Base-by-base conservation (phyloP, 495 filamentous ascomycete genomes). In the Podospora sp. region DNA sequence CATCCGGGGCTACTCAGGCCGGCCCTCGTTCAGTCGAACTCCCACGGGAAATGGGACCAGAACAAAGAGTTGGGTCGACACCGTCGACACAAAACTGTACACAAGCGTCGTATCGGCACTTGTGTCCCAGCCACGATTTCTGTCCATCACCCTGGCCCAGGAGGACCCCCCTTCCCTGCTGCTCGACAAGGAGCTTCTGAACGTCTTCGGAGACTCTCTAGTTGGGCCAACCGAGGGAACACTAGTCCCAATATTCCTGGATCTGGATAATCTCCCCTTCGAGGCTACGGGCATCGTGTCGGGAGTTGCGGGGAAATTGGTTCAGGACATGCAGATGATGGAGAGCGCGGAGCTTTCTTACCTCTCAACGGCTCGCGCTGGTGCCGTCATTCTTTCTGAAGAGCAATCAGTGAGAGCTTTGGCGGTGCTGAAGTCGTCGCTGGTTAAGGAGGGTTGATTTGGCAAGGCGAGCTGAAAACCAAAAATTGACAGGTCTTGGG, bases 231-330 rank as follows among this genome's bases (percentile, higher is more conserved):
- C 89, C 52, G 90, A 92, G 57, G 90, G 92, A 59, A 85, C 87
- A 35, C 85, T 97, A 18, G 87, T 98, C 16, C 94, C 95, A 0
- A 95, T 99, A 67, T 94, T 91, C 68, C 84, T 99, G 2, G 93
- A 97, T 70, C 82, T 99, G 59, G 85, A 85, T 22, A 87, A 89
- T 29, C 82, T 98, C 2, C 92, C 94, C 0, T 83, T 93, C 24
- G 94, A 97, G 76, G 93, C 92, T 4, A 96, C 93, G 1, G 95
- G 95, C 36, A 97, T 97, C 62, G 92, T 97, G 40, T 96, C 92
- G 70, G 94, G 94, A 8, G 91, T 97, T 21, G 94, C 94, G 0
- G 91, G 92, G 16, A 86, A 86, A 67, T 82, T 97, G 50, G 91
- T 92, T 1, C 85, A 77, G 65, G 84, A 84, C 65, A 80, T 85